Conservation (phyloP, 2,329 filamentous ascomycete genomes). For the Aspergillus japonicus region DNA sequence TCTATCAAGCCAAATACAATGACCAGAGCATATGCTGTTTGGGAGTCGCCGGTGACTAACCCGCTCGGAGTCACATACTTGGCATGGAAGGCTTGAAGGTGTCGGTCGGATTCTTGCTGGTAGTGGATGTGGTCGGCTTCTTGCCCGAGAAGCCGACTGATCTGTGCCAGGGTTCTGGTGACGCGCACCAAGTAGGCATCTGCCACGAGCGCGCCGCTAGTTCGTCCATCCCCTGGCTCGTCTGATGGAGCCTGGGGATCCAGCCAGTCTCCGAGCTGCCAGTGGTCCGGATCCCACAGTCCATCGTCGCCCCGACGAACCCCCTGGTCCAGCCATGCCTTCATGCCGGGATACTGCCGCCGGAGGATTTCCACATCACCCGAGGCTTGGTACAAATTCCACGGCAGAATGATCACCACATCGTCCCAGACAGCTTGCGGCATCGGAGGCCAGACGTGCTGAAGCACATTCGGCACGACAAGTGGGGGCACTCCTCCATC, state of each 20-base stretch:
- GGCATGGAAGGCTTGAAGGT: constrained; percentile 28
- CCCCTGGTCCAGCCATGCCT: constrained; percentile 37
- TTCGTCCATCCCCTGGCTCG: constrained; percentile 33
- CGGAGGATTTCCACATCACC: constrained; percentile 37
- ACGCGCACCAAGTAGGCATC: constrained; percentile 42
- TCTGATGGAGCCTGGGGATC: constrained; percentile 40
- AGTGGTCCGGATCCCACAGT: constrained; percentile 36
- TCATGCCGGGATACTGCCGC: constrained; percentile 38
- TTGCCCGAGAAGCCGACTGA: constrained; percentile 27
- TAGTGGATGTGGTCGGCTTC: constrained; percentile 23
- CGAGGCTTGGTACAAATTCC: constrained; percentile 34
- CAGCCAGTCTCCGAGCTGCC: constrained; percentile 45
- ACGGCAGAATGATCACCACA: constrained; percentile 38
- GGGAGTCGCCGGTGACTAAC: constrained; percentile 31
- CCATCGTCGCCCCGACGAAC: constrained; percentile 32
- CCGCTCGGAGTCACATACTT: constrained; percentile 32
- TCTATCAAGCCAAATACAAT: constrained; percentile 27
- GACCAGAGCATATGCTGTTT: constrained; percentile 30
- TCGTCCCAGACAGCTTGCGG: constrained; percentile 43
- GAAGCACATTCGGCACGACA: constrained; percentile 30
- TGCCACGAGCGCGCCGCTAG: constrained; percentile 38
- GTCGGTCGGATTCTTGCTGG: constrained; percentile 11
- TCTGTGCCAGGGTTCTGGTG: constrained; percentile 29
- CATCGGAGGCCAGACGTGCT: constrained; percentile 9
- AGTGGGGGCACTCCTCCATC: constrained; percentile 31